phyloP scores from a whole-genome alignment of 1,284 basidiomycete species.

The Peniophora sp. region DNA sequence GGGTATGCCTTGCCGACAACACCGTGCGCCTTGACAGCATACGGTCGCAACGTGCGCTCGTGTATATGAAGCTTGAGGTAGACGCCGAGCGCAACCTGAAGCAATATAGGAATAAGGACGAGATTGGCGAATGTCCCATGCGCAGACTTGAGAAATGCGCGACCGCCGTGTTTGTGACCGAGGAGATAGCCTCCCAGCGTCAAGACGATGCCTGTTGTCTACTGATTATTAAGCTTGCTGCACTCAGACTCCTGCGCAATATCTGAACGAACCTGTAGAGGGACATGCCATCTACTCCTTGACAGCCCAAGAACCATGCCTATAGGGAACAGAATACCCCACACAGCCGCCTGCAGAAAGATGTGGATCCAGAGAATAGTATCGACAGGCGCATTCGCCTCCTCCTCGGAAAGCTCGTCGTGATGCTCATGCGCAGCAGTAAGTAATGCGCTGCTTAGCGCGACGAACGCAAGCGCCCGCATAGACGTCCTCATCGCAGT shows the following conservation, averaged over 20 bases:
- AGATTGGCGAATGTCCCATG: constrained; percentile 71
- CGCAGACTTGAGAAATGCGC: constrained; percentile 61
- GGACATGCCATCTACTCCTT: constrained; percentile 80
- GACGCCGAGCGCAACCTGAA: constrained; percentile 71
- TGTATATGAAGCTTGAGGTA: constrained; percentile 93
- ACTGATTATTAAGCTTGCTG: neutral
- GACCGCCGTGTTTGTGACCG: constrained; percentile 76
- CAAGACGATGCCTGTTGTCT: constrained; percentile 63
- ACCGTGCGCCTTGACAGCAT: constrained; percentile 69
- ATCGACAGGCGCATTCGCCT: constrained; percentile 64
- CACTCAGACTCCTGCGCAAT: neutral
- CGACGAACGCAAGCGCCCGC: constrained; percentile 9
- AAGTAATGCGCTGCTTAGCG: constrained; percentile 6
- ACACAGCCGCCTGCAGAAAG: constrained; percentile 63
- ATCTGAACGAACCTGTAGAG: constrained; percentile 54
- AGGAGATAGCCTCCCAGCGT: constrained; percentile 68
- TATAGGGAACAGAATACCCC: constrained; percentile 78
- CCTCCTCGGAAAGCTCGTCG: constrained; percentile 54
- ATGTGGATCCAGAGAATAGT: constrained; percentile 78
- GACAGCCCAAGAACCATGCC: constrained; percentile 85
- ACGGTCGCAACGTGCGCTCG: constrained; percentile 70
- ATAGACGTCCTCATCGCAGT: neutral
- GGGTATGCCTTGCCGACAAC: constrained; percentile 83
- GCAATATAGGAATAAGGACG: constrained; percentile 55
- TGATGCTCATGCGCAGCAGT: constrained; percentile 52